Evolutionary conservation across 345 rosid genomes (phyloP).

Genomic region (Populus euphratica): DNA sequence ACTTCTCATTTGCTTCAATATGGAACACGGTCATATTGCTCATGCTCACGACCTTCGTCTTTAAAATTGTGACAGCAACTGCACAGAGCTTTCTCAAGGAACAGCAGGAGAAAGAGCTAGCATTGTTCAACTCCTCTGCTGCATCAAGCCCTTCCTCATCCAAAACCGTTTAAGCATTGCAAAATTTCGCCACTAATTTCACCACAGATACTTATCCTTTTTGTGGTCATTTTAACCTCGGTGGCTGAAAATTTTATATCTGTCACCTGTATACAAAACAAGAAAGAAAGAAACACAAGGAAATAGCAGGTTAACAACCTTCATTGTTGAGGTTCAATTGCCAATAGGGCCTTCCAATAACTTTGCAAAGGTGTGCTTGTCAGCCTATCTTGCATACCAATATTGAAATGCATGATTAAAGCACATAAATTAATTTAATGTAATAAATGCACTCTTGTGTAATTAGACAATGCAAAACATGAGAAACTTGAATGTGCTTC

Average conservation of each 20-base stretch:
- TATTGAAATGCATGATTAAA: too few relatives aligned
- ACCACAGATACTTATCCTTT: background rate
- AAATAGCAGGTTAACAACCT: background rate
- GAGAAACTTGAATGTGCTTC: too few relatives aligned
- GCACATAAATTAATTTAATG: too few relatives aligned
- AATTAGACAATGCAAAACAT: too few relatives aligned
- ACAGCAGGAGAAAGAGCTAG: slow-evolving; percentile 67
- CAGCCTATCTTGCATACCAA: too few relatives aligned
- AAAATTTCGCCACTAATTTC: background rate
- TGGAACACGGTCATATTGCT: slow-evolving; percentile 96
- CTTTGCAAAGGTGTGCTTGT: too few relatives aligned
- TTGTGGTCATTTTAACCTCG: background rate
- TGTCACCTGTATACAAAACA: slow-evolving; percentile 8
- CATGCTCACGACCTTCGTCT: slow-evolving; percentile 78
- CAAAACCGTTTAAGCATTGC: background rate
- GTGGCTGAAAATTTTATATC: slow-evolving; percentile 10
- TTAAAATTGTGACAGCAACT: slow-evolving; percentile 73
- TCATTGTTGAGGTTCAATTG: background rate
- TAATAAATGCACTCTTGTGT: too few relatives aligned
- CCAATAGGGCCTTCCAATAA: background rate
- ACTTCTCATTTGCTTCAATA: slow-evolving; percentile 65
- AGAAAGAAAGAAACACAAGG: background rate
- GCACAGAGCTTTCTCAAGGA: slow-evolving; percentile 71
- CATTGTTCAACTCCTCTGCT: background rate
- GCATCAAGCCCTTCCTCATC: background rate